phyloP scores from a whole-genome alignment of 2,329 filamentous ascomycete genomes.

The Leptographium procerum region DNA sequence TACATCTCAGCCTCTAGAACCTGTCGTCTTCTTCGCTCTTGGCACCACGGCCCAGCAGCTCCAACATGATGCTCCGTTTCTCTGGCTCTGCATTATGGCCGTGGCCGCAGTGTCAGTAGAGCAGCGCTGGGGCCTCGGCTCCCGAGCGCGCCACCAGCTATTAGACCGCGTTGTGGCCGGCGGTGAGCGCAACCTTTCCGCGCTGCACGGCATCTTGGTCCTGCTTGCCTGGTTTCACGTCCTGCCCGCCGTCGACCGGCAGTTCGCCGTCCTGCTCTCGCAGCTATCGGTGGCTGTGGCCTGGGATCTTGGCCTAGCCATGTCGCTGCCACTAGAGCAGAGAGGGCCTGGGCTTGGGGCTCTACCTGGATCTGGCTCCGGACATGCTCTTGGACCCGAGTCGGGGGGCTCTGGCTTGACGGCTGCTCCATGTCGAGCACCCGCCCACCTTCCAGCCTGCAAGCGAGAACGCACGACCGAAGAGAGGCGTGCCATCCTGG shows the following conservation, averaged over 20 bases:
- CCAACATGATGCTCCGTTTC: slow-evolving; percentile 33
- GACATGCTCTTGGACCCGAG: too few relatives aligned
- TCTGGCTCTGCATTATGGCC: slow-evolving; percentile 38
- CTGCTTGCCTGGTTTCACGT: slow-evolving; percentile 30
- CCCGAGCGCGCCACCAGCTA: slow-evolving; percentile 30
- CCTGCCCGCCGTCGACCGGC: slow-evolving; percentile 8
- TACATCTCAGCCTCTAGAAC: not conserved
- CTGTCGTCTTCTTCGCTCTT: slow-evolving; percentile 23
- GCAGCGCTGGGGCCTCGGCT: slow-evolving; percentile 26
- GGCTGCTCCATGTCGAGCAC: too few relatives aligned
- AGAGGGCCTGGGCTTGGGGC: too few relatives aligned
- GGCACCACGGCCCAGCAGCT: slow-evolving; percentile 27
- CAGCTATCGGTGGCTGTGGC: slow-evolving; percentile 30
- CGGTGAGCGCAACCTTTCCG: slow-evolving; percentile 36
- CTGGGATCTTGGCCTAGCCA: slow-evolving; percentile 33
- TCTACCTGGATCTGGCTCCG: not conserved
- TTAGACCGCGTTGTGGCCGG: slow-evolving; percentile 34
- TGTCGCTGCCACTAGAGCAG: slow-evolving; percentile 4
- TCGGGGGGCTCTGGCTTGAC: not conserved
- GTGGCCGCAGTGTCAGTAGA: slow-evolving; percentile 30
- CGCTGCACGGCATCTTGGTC: slow-evolving; percentile 38
- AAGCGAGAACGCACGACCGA: slow-evolving; percentile 30
- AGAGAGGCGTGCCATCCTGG: slow-evolving; percentile 35
- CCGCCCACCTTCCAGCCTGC: slow-evolving; percentile 1
- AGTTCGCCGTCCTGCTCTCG: slow-evolving; percentile 28